Evolutionary conservation across 768 basidiomycete species (phyloP), one percentile per base, ranked within the genome.

Genomic region (Suillus alpinus): DNA sequence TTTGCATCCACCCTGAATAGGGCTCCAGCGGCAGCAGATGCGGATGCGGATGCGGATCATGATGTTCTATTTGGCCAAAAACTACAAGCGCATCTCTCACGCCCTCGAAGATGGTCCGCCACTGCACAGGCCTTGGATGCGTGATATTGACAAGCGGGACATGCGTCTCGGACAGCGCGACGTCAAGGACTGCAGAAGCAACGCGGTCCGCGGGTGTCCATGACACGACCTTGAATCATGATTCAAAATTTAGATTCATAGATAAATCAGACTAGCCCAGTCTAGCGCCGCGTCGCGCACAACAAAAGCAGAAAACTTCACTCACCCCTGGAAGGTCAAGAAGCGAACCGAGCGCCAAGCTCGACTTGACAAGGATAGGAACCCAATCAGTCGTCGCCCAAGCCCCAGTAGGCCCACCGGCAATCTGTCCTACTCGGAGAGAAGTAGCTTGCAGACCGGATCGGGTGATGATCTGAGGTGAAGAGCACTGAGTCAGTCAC

Each of bases 151-250:
- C 56, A 2, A 72, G 67, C 14, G 59, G 53, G 2, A 71, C 69
- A 1, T 65, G 55, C 8, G 31, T 31, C 20, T 66, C 59, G 3
- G 61, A 47, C 31, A 73, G 64, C 0, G 72, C 74, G 8, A 75
- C 65, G 58, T 78, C 76, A 12, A 73, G 49, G 13, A 75, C 62
- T n/a, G 73, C 70, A 39, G 68, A 16, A 0, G 79, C 76, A 0
- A 75, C 79, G 2, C 72, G 67, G 63, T 81, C 73, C 57, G 75
- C 71, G 0, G 81, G 78, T 5, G 83, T 50, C 82, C 80, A 81
- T 0, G 78, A 78, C 12, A 78, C 68, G 6, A 63, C 59, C 79
- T 81, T 39, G 16, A 76, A 8, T 29, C 41, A 34, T 10, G 12
- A 14, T 44, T 18, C 4, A 26, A 26, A 26, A 26, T 2, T 26